Conservation (phyloP, 1,139 yeast species). For the Geotrichum cucujoidarum region DNA sequence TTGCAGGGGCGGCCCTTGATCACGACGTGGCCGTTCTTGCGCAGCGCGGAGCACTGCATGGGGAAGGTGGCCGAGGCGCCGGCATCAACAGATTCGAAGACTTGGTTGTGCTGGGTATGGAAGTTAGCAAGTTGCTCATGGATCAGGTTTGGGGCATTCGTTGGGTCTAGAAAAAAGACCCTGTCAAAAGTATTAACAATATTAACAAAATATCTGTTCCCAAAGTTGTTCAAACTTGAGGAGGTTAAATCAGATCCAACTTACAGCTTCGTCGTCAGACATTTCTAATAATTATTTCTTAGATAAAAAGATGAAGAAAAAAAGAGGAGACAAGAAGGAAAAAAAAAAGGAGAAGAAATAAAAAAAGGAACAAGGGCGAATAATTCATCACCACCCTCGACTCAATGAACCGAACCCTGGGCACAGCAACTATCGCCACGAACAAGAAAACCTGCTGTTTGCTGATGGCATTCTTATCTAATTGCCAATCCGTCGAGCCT, state of each 20-base stretch:
- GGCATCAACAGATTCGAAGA: slow-evolving; percentile 97
- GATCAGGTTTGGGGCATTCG: neutral
- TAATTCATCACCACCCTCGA: neutral
- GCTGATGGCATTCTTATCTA: too few species aligned
- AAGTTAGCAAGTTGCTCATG: neutral
- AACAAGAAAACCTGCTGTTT: too few species aligned
- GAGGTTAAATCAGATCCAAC: too few species aligned
- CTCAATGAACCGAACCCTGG: slow-evolving; percentile 2
- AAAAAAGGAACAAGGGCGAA: neutral
- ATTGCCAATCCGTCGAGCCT: too few species aligned
- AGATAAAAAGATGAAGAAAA: neutral
- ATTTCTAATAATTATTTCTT: slow-evolving; percentile 18
- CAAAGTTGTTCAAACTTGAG: too few species aligned
- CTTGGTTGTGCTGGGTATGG: too few species aligned
- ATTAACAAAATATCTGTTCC: too few species aligned
- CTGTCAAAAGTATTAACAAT: neutral
- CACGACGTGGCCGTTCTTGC: slow-evolving; percentile 99
- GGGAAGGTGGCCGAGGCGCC: slow-evolving; percentile 99
- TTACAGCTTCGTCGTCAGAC: slow-evolving; percentile 32
- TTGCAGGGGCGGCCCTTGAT: slow-evolving; percentile 99
- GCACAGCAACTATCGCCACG: neutral
- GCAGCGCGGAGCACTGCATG: slow-evolving; percentile 99
- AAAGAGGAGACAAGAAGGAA: slow-evolving; percentile 9
- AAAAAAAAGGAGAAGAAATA: neutral
- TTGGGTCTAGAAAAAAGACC: neutral